phyloP scores from a whole-genome alignment of 2,329 filamentous ascomycete species.

The Fusarium fujikuroi region DNA sequence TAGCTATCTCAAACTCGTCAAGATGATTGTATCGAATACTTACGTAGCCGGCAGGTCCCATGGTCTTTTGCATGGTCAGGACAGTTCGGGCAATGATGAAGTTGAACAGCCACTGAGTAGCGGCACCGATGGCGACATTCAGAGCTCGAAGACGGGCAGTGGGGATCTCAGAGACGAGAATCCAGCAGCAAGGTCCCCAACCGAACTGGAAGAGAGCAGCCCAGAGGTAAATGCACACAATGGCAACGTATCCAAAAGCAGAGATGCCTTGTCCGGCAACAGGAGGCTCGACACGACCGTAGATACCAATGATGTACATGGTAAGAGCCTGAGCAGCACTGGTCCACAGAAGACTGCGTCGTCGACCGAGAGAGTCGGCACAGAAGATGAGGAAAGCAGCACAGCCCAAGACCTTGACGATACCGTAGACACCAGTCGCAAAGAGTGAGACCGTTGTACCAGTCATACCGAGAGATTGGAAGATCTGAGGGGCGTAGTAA shows the following conservation, averaged over 20 bases:
- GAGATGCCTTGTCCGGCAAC: slow-evolving; percentile 63
- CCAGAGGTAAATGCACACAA: slow-evolving; percentile 78
- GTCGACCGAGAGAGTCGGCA: slow-evolving; percentile 75
- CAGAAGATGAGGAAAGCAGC: slow-evolving; percentile 72
- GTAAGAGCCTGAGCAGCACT: slow-evolving; percentile 68
- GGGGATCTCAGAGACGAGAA: slow-evolving; percentile 75
- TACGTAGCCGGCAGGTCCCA: slow-evolving; percentile 56
- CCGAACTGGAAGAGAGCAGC: slow-evolving; percentile 75
- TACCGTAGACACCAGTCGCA: slow-evolving; percentile 78
- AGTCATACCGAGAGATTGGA: slow-evolving; percentile 70
- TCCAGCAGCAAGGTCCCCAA: slow-evolving; percentile 80
- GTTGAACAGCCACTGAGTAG: slow-evolving; percentile 80
- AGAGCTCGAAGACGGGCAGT: slow-evolving; percentile 72
- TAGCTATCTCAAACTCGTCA: background rate
- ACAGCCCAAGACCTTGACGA: slow-evolving; percentile 75
- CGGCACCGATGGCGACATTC: slow-evolving; percentile 75
- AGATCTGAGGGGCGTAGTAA: slow-evolving; percentile 78
- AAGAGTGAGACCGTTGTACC: slow-evolving; percentile 70
- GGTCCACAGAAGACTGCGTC: slow-evolving; percentile 70
- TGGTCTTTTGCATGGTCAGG: slow-evolving; percentile 72
- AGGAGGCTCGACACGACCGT: slow-evolving; percentile 71
- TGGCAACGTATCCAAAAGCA: slow-evolving; percentile 74
- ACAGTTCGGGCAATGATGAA: slow-evolving; percentile 74
- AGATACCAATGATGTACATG: slow-evolving; percentile 79
- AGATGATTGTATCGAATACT: slow-evolving; percentile 28